Base-by-base conservation (phyloP, 768 basidiomycete genomes). In the Melanogaster broomeanus region DNA sequence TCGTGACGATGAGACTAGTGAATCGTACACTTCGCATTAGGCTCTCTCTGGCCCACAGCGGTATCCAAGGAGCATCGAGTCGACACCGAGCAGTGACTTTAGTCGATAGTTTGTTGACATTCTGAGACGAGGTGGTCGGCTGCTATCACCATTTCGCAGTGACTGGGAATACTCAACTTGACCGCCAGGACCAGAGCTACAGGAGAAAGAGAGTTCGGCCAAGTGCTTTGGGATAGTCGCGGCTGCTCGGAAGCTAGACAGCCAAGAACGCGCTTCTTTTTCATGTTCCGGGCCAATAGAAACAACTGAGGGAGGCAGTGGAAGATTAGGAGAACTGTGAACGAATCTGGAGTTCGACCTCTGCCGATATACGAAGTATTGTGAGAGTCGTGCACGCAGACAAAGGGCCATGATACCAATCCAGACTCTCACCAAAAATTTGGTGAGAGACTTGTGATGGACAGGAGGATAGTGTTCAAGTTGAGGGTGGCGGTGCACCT, bases 101-200 rank as follows among this genome's bases (percentile, higher is more conserved):
- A 13, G 90, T 92, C 52, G 89, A 91, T n/a, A 92, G 80, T 71
- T 91, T 93, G 63, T 93, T 93, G 34, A 93, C 90, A 57, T 93
- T 90, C 88, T 92, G 58, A 13, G n/a, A 35, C 25, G 28, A 25
- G 19, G 42, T n/a, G 16, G 34, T 62, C 35, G 51, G 42, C 22
- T 10, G 8, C 6, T 4, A 16, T 8, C 8, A 25, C 5, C 27
- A 10, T 12, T 21, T 45, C 16, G 16, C 24, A 27, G 16, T 25
- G n/a, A 6, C 42, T 58, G 30, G 24, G 24, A 35, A 46, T 6
- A 56, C 65, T 56, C 51, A 62, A 88, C 90, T 79, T 91, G 90
- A 15, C 90, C 90, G 31, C 90, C 90, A 6, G 90, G 90, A 21
- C 90, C 90, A 4, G 90, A 90, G 59, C 90, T 92, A 45, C 89